Evolutionary conservation across 306 rosid genomes (phyloP), one percentile per base, ranked within the genome.

Genomic region (Geum urbanum): DNA sequence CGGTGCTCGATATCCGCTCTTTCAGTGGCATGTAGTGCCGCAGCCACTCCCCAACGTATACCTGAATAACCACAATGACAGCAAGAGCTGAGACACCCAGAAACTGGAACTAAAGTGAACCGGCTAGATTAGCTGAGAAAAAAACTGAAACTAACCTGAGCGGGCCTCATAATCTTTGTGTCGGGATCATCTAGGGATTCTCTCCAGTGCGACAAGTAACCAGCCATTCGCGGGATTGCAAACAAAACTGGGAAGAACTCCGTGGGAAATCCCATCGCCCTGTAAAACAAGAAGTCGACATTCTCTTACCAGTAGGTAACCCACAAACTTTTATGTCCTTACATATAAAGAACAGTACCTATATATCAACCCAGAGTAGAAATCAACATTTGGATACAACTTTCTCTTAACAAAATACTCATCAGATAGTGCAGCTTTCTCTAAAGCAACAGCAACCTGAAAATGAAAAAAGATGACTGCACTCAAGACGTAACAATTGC

Each of bases 161-260:
- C 95, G 12, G 96, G 97, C 77, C 97, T 86, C 88, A 91, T 91
- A 57, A 92, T 92, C 86, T 87, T 92, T 16, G 95, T 92, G 76
- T 92, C 96, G 7, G 96, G 92, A 71, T 92, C 97, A 78, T 89
- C 96, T 64, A 92, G 81, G 65, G 97, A 92, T 84, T 92, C 96
- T 40, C 96, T 85, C 97, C 96, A 92, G 83, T 92, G 97, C 48
- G 97, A 83, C 71, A 92, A 87, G 78, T 89, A 92, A 22, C 97
- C 97, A 78, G 96, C 96, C 97, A 92, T 92, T 73, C 95, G 82
- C 66, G 97, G 96, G 84, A 92, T 87, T 46, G 96, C 97, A 63
- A 92, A 92, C 70, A 89, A 82, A 72, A 89, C 86, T 0, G 96
- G 83, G 87, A 92, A 89, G 85, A 76, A 92, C 62, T 92, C 96